These are phyloP conservation scores for Penstemon newberryi DNA, from an alignment of 257 asterid species.

Conservation along the genomic window DNA sequence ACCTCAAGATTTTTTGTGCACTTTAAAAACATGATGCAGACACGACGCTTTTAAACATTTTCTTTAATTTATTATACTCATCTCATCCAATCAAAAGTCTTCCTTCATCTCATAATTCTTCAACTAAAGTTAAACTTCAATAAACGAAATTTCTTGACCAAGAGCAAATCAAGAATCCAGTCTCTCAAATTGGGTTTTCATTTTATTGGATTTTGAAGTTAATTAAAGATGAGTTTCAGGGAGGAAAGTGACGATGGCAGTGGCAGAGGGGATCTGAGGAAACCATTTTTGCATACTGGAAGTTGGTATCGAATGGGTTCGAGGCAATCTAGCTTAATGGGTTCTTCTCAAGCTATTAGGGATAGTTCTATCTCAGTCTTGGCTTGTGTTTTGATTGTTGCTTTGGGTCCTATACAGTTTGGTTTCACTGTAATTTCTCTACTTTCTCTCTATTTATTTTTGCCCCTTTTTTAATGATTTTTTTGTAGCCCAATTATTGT, in stretches of 20 bases:
- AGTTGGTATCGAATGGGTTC: conserved; percentile 76
- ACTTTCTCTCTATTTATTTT: conserved; percentile 11
- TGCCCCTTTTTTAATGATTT: neutral
- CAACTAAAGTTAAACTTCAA: conserved; percentile 13
- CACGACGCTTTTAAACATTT: neutral
- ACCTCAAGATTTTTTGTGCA: neutral
- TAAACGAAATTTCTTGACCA: neutral
- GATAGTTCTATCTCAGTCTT: conserved; percentile 58
- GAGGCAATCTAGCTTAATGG: conserved; percentile 59
- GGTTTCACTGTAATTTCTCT: conserved; percentile 58
- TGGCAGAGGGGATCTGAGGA: conserved; percentile 62
- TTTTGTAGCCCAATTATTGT: neutral
- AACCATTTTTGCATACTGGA: conserved; percentile 66
- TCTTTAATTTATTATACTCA: neutral
- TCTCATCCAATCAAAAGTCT: conserved; percentile 11
- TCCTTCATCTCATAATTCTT: neutral
- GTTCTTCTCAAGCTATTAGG: conserved; percentile 48
- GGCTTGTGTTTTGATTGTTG: conserved; percentile 65
- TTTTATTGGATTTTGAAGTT: conserved; percentile 19
- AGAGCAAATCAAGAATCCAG: neutral
- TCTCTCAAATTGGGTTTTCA: conserved; percentile 20
- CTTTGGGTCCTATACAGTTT: conserved; percentile 68
- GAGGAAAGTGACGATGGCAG: conserved; percentile 71
- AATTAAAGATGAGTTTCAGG: conserved; percentile 69
- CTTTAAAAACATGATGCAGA: conserved; percentile 23